phyloP scores from a whole-genome alignment of 2,329 filamentous ascomycete species.

The Aspergillus ochraceus region DNA sequence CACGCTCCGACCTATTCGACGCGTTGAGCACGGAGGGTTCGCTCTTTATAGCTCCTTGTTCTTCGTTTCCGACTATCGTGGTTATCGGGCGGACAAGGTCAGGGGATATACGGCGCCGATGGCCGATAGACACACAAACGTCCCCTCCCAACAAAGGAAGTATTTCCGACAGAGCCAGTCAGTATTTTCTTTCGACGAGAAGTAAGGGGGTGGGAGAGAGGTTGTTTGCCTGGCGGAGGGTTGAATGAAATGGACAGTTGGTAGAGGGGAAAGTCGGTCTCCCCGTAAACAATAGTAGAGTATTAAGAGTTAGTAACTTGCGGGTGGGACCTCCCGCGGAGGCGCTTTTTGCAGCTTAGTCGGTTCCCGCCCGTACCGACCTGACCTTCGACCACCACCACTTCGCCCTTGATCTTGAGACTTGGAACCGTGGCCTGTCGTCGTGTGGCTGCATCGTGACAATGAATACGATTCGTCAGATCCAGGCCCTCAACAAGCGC shows the following conservation, averaged over 20 bases:
- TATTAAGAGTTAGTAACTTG: constrained; percentile 8
- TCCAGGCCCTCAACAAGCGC: constrained; percentile 88
- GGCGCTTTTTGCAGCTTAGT: constrained; percentile 9
- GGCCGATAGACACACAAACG: not conserved
- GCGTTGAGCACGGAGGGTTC: constrained; percentile 13
- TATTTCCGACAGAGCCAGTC: not conserved
- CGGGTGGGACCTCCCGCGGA: constrained; percentile 22
- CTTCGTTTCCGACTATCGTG: constrained; percentile 6
- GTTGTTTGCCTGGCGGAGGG: not conserved
- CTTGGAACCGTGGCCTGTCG: not conserved
- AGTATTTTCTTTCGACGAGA: not conserved
- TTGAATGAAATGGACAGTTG: not conserved
- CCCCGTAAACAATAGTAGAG: constrained; percentile 10
- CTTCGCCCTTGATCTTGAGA: not conserved
- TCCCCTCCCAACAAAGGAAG: not conserved
- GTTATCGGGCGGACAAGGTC: constrained; percentile 27
- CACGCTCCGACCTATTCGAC: constrained; percentile 11
- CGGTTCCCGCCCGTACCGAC: not conserved
- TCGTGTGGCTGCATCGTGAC: constrained; percentile 16
- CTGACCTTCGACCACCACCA: not conserved
- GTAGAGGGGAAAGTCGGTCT: not conserved
- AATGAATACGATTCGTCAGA: constrained; percentile 94
- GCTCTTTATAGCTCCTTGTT: not conserved
- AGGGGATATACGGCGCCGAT: constrained; percentile 26
- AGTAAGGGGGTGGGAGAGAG: not conserved